Percentiles rank a stretch among this genome's conserved stretches.
Evolutionary conservation across 108 stramenopile genomes (phyloP).

Genomic region (Nannochloropsis gaditana): DNA sequence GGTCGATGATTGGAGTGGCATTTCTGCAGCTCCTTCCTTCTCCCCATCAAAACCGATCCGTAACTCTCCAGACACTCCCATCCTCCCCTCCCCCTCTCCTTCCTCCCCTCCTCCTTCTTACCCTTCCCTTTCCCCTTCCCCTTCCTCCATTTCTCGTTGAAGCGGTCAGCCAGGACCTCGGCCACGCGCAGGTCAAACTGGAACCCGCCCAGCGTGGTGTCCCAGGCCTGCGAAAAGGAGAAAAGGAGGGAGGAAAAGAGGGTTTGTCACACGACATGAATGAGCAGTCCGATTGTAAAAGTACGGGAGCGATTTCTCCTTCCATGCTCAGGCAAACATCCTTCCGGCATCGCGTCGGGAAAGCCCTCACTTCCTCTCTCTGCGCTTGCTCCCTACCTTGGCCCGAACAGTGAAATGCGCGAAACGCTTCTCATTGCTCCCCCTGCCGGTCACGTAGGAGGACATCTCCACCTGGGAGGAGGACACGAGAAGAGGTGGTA

Average conservation of each 20-base stretch:
- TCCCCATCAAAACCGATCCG: not conserved
- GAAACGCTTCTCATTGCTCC: not conserved
- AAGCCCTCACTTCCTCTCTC: not conserved
- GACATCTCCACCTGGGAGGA: not conserved
- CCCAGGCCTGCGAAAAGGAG: conserved; percentile 70
- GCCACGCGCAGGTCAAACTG: conserved; percentile 78
- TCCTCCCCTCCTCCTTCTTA: not conserved
- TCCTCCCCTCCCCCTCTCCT: not conserved
- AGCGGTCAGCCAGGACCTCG: conserved; percentile 82
- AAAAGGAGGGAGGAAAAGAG: not conserved
- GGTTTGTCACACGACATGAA: not conserved
- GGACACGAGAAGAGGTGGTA: not conserved
- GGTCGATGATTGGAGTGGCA: not conserved
- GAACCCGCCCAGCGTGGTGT: conserved; percentile 76
- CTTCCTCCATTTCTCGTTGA: conserved; percentile 63
- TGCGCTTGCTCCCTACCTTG: not conserved
- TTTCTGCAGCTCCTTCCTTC: not conserved
- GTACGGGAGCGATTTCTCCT: conserved; percentile 56
- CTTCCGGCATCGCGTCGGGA: too few species aligned
- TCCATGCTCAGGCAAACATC: not conserved
- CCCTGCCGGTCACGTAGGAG: not conserved
- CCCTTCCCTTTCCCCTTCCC: conserved; percentile 3
- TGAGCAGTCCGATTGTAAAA: conserved; percentile 45
- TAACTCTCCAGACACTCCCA: not conserved
- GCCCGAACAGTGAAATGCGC: not conserved